Evolutionary conservation across 73 alveolate genomes (phyloP).

Genomic region (Stentor coeruleus): DNA sequence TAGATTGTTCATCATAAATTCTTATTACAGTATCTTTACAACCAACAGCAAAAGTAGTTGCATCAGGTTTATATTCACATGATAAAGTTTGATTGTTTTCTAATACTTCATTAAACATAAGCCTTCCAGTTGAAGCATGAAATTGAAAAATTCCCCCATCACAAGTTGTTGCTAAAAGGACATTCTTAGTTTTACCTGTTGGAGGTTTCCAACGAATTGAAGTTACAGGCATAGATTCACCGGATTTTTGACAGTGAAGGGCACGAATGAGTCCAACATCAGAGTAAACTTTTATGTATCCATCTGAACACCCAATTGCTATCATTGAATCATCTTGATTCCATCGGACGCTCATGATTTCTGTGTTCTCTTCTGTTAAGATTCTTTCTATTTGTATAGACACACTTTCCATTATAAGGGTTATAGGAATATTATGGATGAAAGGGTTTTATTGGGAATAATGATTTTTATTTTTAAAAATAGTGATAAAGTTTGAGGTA

Average conservation of each 20-base stretch:
- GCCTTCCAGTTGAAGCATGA: conserved; percentile 51
- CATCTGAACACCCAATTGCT: conserved; percentile 13
- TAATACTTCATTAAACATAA: conserved; percentile 35
- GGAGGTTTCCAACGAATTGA: conserved; percentile 83
- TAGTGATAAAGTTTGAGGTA: too few relatives aligned
- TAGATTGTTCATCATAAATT: conserved; percentile 50
- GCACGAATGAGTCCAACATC: not conserved
- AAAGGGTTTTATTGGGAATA: too few relatives aligned
- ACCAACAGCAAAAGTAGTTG: conserved; percentile 48
- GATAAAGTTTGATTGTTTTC: conserved; percentile 37
- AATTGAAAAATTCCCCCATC: conserved; percentile 62
- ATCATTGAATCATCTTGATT: conserved; percentile 11
- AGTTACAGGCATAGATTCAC: conserved; percentile 50
- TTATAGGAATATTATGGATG: too few relatives aligned
- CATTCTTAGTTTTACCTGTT: conserved; percentile 29
- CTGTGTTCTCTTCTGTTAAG: not conserved
- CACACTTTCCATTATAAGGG: conserved; percentile 1
- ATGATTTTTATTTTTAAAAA: too few relatives aligned
- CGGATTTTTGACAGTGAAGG: not conserved
- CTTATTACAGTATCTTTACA: conserved; percentile 45
- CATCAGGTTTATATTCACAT: conserved; percentile 49
- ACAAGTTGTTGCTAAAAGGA: conserved; percentile 37
- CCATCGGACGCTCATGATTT: not conserved
- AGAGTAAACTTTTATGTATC: not conserved
- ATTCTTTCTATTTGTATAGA: not conserved